A percentile compares a stretch with the other conserved stretches of the same genome.
These are phyloP conservation scores for Melocanna baccifera DNA, from an alignment of 176 grass and related monocot genomes.

Conservation along the genomic window DNA sequence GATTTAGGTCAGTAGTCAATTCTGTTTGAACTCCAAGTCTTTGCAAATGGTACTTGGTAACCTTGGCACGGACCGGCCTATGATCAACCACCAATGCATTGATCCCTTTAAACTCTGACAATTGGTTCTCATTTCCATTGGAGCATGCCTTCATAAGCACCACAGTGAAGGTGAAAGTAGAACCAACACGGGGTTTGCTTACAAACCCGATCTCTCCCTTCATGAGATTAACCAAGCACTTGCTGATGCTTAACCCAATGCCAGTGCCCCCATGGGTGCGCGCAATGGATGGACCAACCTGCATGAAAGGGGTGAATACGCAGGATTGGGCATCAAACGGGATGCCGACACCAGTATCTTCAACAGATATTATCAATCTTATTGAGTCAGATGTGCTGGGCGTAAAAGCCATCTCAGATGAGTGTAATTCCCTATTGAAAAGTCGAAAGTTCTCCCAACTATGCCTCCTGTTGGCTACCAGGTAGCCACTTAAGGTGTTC, in stretches of 20 bases:
- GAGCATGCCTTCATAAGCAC: slow-evolving; percentile 43
- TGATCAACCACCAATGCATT: slow-evolving; percentile 89
- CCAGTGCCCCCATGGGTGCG: slow-evolving; percentile 97
- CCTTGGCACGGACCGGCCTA: slow-evolving; percentile 62
- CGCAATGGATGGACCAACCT: slow-evolving; percentile 83
- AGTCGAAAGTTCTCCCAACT: slow-evolving; percentile 76
- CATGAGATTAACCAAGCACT: slow-evolving; percentile 93
- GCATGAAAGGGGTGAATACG: slow-evolving; percentile 95
- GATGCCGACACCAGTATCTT: slow-evolving; percentile 94
- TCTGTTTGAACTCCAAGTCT: slow-evolving; percentile 79
- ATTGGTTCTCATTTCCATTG: slow-evolving; percentile 50
- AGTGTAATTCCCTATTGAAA: slow-evolving; percentile 45
- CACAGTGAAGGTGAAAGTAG: slow-evolving; percentile 90
- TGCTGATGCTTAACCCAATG: slow-evolving; percentile 96
- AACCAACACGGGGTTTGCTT: slow-evolving; percentile 67
- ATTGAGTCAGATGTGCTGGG: slow-evolving; percentile 58
- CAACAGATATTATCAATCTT: slow-evolving; percentile 89
- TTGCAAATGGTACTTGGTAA: slow-evolving; percentile 79
- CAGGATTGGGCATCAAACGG: slow-evolving; percentile 81
- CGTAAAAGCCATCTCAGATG: slow-evolving; percentile 46
- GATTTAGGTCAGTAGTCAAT: slow-evolving; percentile 53
- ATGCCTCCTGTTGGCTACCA: slow-evolving; percentile 49
- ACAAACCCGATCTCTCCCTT: slow-evolving; percentile 95
- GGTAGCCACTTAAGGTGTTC: slow-evolving; percentile 74
- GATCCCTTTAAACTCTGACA: slow-evolving; percentile 64